Percentiles rank a stretch among this genome's conserved stretches.
These are phyloP conservation scores for Debaryomyces udenii DNA, from an alignment of 1,139 yeast species.

Conservation along the genomic window DNA sequence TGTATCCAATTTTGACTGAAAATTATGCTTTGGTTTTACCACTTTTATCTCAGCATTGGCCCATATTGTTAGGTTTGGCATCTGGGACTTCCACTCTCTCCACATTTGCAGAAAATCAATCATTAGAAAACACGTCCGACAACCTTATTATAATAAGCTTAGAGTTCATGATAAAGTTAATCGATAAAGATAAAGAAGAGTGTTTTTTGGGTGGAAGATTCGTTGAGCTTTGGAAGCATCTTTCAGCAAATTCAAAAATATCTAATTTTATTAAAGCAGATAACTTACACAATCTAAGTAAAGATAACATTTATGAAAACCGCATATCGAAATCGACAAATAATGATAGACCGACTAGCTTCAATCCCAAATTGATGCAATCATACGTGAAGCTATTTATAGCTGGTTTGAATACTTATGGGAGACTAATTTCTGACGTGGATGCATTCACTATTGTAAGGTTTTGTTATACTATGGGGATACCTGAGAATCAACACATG, in stretches of 20 bases:
- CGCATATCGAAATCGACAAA: too few relatives aligned
- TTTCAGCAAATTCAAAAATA: constrained; percentile 7
- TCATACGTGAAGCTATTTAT: constrained; percentile 28
- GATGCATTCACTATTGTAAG: constrained; percentile 32
- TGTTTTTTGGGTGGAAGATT: constrained; percentile 38
- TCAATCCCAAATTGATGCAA: constrained; percentile 19
- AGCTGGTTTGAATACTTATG: constrained; percentile 37
- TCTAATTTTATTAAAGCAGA: neutral
- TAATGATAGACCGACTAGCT: too few relatives aligned
- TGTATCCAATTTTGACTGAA: constrained; percentile 66
- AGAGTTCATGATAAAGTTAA: constrained; percentile 29
- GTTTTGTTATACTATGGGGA: constrained; percentile 29
- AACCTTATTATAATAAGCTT: constrained; percentile 22
- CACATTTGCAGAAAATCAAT: constrained; percentile 8
- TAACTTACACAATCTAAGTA: neutral
- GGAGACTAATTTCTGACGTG: constrained; percentile 36
- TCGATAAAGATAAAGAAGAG: constrained; percentile 36
- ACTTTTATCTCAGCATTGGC: constrained; percentile 72
- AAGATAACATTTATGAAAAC: neutral
- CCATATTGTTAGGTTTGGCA: constrained; percentile 29
- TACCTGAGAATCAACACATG: constrained; percentile 22
- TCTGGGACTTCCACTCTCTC: constrained; percentile 23
- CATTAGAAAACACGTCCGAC: constrained; percentile 13
- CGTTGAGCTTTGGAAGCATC: constrained; percentile 36
- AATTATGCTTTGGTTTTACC: constrained; percentile 65